A percentile compares a stretch with the other conserved stretches of the same genome.
phyloP scores from a whole-genome alignment of 305 asterid species.

The Solanum hybrid region DNA sequence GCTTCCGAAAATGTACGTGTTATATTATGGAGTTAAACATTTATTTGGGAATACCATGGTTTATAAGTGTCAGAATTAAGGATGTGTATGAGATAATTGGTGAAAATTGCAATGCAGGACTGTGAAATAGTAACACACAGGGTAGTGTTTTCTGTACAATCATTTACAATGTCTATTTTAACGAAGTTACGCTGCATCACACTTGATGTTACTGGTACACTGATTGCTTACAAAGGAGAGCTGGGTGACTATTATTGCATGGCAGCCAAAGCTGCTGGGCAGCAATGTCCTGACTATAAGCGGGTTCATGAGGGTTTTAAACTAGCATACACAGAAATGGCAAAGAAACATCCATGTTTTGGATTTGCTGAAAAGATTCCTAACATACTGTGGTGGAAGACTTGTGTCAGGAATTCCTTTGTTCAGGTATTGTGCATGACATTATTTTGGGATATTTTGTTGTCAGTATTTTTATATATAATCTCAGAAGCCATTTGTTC shows the following conservation, averaged over 20 bases:
- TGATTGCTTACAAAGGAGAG: conserved; percentile 94
- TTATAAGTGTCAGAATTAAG: background rate
- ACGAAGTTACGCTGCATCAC: conserved; percentile 64
- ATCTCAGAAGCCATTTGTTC: background rate
- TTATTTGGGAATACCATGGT: background rate
- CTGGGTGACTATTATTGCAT: conserved; percentile 98
- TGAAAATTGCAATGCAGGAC: background rate
- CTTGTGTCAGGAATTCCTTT: conserved; percentile 85
- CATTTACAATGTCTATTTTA: conserved; percentile 50
- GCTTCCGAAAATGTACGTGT: background rate
- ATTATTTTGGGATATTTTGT: background rate
- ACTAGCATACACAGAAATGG: conserved; percentile 85
- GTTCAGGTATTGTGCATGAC: conserved; percentile 43
- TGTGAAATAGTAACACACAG: background rate
- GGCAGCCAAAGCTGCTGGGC: conserved; percentile 94
- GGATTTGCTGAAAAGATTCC: conserved; percentile 87
- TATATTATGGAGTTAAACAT: background rate
- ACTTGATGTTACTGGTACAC: conserved; percentile 93
- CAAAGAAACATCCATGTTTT: conserved; percentile 79
- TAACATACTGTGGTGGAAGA: conserved; percentile 91
- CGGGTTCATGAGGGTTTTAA: conserved; percentile 90
- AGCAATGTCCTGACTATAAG: conserved; percentile 88
- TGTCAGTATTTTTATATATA: background rate
- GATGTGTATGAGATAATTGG: background rate
- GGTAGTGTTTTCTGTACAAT: background rate